A percentile compares a stretch with the other conserved stretches of the same genome.
These are phyloP conservation scores for Spergularia azorica DNA, from an alignment of 179 eudicot species.

Conservation along the genomic window DNA sequence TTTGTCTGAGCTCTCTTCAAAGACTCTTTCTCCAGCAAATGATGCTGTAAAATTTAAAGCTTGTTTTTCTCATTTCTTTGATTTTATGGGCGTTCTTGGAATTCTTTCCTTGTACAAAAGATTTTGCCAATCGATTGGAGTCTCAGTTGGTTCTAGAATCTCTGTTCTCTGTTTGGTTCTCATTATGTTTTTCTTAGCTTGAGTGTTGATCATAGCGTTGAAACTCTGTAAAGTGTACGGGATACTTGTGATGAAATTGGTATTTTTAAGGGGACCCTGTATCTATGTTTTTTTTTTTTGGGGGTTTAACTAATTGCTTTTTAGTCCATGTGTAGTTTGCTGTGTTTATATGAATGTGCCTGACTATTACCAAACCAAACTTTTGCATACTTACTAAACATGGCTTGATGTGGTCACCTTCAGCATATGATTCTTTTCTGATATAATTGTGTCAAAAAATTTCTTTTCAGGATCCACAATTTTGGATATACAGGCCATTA, in stretches of 20 bases:
- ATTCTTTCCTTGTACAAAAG: not conserved
- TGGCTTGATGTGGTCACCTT: not conserved
- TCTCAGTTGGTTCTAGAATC: not conserved
- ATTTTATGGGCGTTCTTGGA: not conserved
- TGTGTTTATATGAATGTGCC: not conserved
- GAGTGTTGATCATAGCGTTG: not conserved
- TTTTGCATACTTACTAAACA: not conserved
- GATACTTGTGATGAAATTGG: not conserved
- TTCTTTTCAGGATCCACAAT: conserved; percentile 62
- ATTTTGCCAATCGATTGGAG: not conserved
- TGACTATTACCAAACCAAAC: not conserved
- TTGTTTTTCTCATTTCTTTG: not conserved
- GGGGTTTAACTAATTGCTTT: too few relatives aligned
- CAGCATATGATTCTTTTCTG: not conserved
- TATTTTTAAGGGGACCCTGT: too few relatives aligned
- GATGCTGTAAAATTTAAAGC: not conserved
- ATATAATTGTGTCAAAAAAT: not conserved
- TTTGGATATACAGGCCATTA: conserved; percentile 83
- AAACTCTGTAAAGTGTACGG: not conserved
- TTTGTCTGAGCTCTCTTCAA: not conserved
- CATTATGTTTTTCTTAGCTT: conserved; percentile 1
- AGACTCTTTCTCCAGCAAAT: not conserved
- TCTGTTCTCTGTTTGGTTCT: not conserved
- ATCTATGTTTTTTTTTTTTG: too few relatives aligned
- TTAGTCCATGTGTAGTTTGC: not conserved